Evolutionary conservation across 2,329 filamentous ascomycete genomes (phyloP).

Genomic region (Neopestalotiopsis sp.): DNA sequence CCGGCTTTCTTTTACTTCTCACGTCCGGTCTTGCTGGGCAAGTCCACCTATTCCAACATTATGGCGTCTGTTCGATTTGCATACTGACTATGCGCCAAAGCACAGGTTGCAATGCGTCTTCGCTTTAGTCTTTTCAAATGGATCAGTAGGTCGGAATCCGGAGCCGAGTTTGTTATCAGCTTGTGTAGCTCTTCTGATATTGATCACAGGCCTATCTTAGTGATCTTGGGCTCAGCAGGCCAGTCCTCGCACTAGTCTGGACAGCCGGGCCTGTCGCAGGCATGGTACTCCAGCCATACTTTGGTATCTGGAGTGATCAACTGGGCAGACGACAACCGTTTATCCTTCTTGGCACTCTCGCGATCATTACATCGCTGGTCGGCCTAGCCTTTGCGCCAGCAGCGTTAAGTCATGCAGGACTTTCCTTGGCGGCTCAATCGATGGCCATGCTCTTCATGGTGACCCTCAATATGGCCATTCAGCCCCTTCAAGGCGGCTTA

Average conservation of each 20-base stretch:
- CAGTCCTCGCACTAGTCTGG: not conserved
- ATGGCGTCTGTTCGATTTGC: not conserved
- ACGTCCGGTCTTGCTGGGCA: not conserved
- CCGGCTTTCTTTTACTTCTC: not conserved
- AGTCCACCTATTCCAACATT: not conserved
- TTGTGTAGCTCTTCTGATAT: not conserved
- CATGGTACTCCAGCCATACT: not conserved
- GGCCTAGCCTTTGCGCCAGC: not conserved
- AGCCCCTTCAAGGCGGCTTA: conserved; percentile 3
- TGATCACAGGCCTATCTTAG: not conserved
- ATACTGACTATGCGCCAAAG: not conserved
- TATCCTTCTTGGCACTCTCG: not conserved
- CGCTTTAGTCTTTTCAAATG: conserved; percentile 4
- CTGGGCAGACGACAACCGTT: not conserved
- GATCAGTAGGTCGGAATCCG: not conserved
- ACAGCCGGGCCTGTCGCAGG: not conserved
- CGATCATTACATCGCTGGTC: not conserved
- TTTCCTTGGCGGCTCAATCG: not conserved
- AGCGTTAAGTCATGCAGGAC: not conserved
- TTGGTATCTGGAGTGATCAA: not conserved
- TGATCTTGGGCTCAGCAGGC: not conserved
- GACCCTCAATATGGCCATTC: not conserved
- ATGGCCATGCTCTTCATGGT: not conserved
- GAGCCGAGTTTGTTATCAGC: not conserved
- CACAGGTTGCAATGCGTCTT: not conserved